phyloP scores from a whole-genome alignment of 345 rosid species.

The Hevea brasiliensis region DNA sequence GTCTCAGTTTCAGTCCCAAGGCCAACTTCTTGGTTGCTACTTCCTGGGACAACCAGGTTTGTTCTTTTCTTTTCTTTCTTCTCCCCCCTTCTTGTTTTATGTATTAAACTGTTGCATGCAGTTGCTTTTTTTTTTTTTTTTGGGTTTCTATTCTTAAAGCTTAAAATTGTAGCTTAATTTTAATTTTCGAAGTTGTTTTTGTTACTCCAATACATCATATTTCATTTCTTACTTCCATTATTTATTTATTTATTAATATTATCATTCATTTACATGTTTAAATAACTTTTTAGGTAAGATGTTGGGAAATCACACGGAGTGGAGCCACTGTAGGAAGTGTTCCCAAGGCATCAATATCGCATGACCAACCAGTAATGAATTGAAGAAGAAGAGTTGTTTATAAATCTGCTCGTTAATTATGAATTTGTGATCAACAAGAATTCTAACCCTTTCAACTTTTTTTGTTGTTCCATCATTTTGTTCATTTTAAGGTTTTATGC shows the following conservation, averaged over 20 bases:
- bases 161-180: neutral
- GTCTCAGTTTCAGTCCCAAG: slow-evolving; percentile 90
- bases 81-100: no score
- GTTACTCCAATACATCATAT: neutral
- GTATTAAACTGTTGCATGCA: neutral
- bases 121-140: neutral
- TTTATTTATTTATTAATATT: no score
- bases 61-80: neutral
- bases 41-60: slow-evolving; percentile 99
- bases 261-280: neutral
- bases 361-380: slow-evolving; percentile 87
- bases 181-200: no score
- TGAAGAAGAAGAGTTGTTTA: slow-evolving; percentile 6
- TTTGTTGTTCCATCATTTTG: neutral
- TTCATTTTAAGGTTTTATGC: slow-evolving; percentile 63
- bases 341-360: slow-evolving; percentile 83
- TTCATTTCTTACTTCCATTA: neutral
- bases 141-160: neutral
- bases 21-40: slow-evolving; percentile 86
- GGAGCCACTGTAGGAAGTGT: slow-evolving; percentile 52
- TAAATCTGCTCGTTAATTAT: neutral
- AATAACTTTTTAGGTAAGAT: slow-evolving; percentile 64
- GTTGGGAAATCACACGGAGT: slow-evolving; percentile 81
- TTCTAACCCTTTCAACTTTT: neutral
- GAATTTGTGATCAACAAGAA: neutral